Base-by-base conservation (phyloP, 2,329 filamentous ascomycete species). In the Aspergillus puulaauensis region DNA sequence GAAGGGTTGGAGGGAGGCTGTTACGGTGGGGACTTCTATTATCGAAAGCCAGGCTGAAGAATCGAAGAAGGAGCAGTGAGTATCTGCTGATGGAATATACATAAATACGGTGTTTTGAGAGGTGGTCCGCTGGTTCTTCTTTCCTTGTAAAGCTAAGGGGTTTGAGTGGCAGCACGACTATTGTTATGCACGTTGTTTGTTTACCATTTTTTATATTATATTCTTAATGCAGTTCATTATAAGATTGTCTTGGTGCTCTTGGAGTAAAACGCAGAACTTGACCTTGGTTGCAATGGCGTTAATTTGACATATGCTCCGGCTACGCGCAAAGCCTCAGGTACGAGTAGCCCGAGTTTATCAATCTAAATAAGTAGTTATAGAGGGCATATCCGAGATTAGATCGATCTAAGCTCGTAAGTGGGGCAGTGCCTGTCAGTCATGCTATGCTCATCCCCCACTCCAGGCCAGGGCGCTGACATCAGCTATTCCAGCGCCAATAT, bases 1-100 rank as follows among this genome's bases (percentile, higher is more conserved):
- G 67, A 75, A 69, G 31, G 75, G 72, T n/a, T 79, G 77, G 77
- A 67, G 62, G 33, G 77, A 80, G 64, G 71, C 72, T 33, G 72
- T 72, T 2, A 64, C 73, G 57, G 70, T 79, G 5, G 78, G 75
- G 1, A 60, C 71, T 14, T 68, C 70, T 2, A 74, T 80, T 48
- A 78, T 80, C 47, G 69, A 75, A 48, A 66, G 70, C 6, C 66
- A 71, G 55, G 60, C 51, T 3, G 59, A 61, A 11, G 66, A 61
- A 24, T 57, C 54, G 17, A 77, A 77, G 66, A 76, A 77, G 65
- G 55, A 70, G 58, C 69, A 74, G 59, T 76, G 35, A 58, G 33
- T 17, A 27, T 43, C 31, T 27, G 35, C 9, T 3, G 24, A 23
- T 37, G 35, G 35, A 15, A 15, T 6, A 7, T 37, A n/a, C 3